Percentiles rank a stretch among this genome's conserved stretches.
These are phyloP conservation scores for Pluteus cervinus DNA, from an alignment of 768 basidiomycete genomes.

Conservation along the genomic window DNA sequence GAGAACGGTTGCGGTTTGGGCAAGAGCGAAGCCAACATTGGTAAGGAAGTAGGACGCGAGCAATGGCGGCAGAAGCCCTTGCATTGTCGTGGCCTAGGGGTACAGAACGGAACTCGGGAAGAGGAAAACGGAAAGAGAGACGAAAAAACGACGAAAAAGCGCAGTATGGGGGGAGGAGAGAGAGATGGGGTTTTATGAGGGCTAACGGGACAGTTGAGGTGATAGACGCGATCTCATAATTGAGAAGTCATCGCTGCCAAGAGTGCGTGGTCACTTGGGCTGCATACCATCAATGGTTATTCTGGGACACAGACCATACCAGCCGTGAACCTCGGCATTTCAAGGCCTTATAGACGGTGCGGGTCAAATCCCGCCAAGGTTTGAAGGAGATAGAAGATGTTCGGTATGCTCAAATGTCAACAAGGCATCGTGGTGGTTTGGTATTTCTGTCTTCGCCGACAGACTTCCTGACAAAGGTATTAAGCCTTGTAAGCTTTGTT, in stretches of 20 bases:
- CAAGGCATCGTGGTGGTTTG: no score
- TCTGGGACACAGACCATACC: no score
- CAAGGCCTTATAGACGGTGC: no score
- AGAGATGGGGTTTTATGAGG: neutral
- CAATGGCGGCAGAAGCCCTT: constrained; percentile 7
- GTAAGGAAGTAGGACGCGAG: constrained; percentile 7
- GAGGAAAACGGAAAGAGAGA: constrained; percentile 1
- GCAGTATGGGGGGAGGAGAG: constrained; percentile 1
- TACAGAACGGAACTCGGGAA: constrained; percentile 1
- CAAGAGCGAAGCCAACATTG: constrained; percentile 8
- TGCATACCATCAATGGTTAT: no score
- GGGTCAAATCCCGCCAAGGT: no score
- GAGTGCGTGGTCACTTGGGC: no score
- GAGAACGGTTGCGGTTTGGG: constrained; percentile 23
- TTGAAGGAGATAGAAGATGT: no score
- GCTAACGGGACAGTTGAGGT: neutral
- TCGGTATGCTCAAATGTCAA: no score
- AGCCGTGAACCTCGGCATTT: no score
- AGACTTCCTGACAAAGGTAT: constrained; percentile 75
- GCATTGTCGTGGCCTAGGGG: constrained; percentile 9
- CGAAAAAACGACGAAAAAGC: constrained; percentile 2
- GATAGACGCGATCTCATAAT: no score
- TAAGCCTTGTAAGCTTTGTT: constrained; percentile 54
- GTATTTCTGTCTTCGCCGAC: constrained; percentile 60
- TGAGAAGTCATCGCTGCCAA: no score